Conservation (phyloP, 805 yeast species). For the Wickerhamiella bombiphila region DNA sequence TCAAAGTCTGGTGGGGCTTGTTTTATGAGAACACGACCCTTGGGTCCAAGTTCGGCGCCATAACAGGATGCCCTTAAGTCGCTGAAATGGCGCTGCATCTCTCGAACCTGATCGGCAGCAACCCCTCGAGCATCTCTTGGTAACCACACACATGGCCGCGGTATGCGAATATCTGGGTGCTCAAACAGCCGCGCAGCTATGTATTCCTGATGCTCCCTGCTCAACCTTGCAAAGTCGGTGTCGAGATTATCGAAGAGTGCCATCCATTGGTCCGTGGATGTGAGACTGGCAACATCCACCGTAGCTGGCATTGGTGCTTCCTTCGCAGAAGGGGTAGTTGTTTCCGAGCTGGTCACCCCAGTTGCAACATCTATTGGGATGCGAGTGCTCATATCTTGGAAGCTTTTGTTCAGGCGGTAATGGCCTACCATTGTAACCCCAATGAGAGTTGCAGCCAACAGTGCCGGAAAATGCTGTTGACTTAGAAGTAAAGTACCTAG, state of each 20-base stretch:
- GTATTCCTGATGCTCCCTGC: conserved; percentile 17
- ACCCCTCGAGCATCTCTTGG: conserved; percentile 30
- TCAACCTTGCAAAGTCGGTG: conserved; percentile 17
- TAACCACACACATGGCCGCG: conserved; percentile 29
- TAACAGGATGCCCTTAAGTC: conserved; percentile 19
- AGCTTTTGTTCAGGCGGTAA: conserved; percentile 33
- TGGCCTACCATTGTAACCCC: conserved; percentile 45
- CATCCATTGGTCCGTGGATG: conserved; percentile 2
- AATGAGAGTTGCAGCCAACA: conserved; percentile 38
- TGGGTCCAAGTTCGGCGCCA: conserved; percentile 17
- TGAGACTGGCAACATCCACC: conserved; percentile 2
- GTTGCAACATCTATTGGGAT: conserved; percentile 24
- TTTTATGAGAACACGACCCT: conserved; percentile 17
- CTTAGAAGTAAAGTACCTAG: conserved; percentile 62
- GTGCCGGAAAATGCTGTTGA: conserved; percentile 36
- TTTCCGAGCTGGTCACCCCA: no score
- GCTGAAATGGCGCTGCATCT: conserved; percentile 17
- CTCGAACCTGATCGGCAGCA: conserved; percentile 23
- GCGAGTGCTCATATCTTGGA: conserved; percentile 24
- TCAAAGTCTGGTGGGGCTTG: conserved; percentile 19
- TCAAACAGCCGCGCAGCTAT: conserved; percentile 19
- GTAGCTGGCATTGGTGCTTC: neutral
- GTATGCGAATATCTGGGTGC: conserved; percentile 21
- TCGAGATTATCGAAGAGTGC: conserved; percentile 19
- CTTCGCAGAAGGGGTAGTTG: neutral